Evolutionary conservation across 345 rosid genomes (phyloP), one percentile per base, ranked within the genome.

Genomic region (Garcia nutans): DNA sequence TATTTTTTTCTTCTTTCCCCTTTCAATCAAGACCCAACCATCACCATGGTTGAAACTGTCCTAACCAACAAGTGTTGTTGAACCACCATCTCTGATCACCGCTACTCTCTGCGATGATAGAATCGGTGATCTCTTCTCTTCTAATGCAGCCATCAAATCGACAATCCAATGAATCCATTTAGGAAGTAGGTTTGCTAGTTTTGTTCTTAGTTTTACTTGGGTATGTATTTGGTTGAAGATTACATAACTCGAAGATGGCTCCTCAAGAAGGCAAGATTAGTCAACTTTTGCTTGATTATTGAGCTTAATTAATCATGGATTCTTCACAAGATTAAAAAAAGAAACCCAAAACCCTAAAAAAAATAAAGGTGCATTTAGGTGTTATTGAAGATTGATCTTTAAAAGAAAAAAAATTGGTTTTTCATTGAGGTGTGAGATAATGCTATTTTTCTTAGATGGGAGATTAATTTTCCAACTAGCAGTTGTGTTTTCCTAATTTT

Each of bases 181-280:
- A 20, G 99, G 97, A 23, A 95, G 97, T 78, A 97, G 99, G 55
- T 79, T 95, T 41, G 94, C 88, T 1, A 93, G 97, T 80, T 86
- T 95, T 85, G 88, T 93, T 41, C 83, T 95, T 42, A 95, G 97
- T 76, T 95, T 95, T 52, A 87, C 94, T 0, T 97, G 96, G 8
- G 97, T 95, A 12, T 95, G 97, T 76, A 76, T 95, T 58, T 90
- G 97, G 97, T 88, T 92, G 81, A 90, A 87, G 87, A 65, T 89
- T 49, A 88, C 93, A 0, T 96, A 92, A 68, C 87, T 2, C 88
- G 58, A 86, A 84, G 73, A 83, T 86, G 89, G 86, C 87, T 24
- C 83, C 84, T 22, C 95, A 90, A 74, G 93, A 92, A 84, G 92
- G 87, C 55, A 92, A 92, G 85, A 86, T 87, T 69, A 84, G 79